Percentiles rank a stretch among this genome's conserved stretches.
phyloP scores from a whole-genome alignment of 768 basidiomycete genomes.

The Tylopilus rubrobrunneus region DNA sequence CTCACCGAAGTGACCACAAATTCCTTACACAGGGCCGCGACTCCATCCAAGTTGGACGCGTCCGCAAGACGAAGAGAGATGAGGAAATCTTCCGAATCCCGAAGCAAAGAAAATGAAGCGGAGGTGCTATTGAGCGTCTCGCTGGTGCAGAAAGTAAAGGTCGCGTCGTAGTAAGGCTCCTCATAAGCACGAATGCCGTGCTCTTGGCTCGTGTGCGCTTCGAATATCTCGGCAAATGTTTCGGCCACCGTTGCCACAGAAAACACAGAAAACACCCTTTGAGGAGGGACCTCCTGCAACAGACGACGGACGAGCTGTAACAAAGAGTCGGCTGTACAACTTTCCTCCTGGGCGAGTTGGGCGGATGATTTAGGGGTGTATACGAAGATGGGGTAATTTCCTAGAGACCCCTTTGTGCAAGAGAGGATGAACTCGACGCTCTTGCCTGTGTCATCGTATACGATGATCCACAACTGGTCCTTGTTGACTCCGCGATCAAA shows the following conservation, averaged over 20 bases:
- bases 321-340: slow-evolving; percentile 37
- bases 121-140: slow-evolving; percentile 32
- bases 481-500: background rate
- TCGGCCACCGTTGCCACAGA: slow-evolving; percentile 45
- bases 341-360: slow-evolving; percentile 27
- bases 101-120: background rate
- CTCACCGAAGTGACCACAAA: slow-evolving; percentile 63
- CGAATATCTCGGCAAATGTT: slow-evolving; percentile 42
- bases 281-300: slow-evolving; percentile 26
- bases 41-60: slow-evolving; percentile 26
- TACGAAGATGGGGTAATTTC: slow-evolving; percentile 65
- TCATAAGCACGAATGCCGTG: slow-evolving; percentile 26
- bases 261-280: slow-evolving; percentile 65
- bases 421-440: slow-evolving; percentile 46
- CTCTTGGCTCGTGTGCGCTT: slow-evolving; percentile 32
- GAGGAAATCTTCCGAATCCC: slow-evolving; percentile 9
- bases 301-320: slow-evolving; percentile 40
- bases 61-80: slow-evolving; percentile 34
- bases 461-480: slow-evolving; percentile 32
- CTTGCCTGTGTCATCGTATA: slow-evolving; percentile 11
- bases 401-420: slow-evolving; percentile 52
- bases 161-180: slow-evolving; percentile 59
- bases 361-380: slow-evolving; percentile 42
- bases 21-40: slow-evolving; percentile 47
- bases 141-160: slow-evolving; percentile 51